phyloP scores from a whole-genome alignment of 2,329 filamentous ascomycete species.

The Fusarium clavum region DNA sequence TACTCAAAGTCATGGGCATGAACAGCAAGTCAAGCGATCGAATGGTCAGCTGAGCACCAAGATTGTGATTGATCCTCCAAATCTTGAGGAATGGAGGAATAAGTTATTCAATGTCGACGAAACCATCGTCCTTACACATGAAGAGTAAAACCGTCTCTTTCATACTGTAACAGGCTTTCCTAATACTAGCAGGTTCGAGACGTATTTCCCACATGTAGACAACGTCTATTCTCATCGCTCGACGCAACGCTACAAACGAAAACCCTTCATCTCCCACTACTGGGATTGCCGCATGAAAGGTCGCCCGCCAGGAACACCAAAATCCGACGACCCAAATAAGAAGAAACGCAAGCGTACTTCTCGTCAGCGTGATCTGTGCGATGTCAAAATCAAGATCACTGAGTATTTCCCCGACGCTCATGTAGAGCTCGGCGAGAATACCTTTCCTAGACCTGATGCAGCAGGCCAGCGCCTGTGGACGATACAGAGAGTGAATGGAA shows the following conservation, averaged over 20 bases:
- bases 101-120: conserved; percentile 81
- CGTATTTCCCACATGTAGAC: conserved; percentile 85
- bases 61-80: conserved; percentile 73
- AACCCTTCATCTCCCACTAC: conserved; percentile 85
- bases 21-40: conserved; percentile 45
- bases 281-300: conserved; percentile 88
- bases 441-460: conserved; percentile 37
- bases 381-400: conserved; percentile 88
- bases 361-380: conserved; percentile 82
- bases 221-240: conserved; percentile 88
- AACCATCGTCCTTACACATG: conserved; percentile 76
- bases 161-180: background rate
- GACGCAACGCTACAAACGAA: conserved; percentile 83
- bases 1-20: background rate
- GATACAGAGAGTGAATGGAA: conserved; percentile 81
- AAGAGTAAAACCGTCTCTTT: conserved; percentile 65
- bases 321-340: conserved; percentile 82
- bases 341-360: conserved; percentile 83
- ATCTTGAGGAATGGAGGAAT: conserved; percentile 76
- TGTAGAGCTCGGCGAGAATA: conserved; percentile 44
- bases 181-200: conserved; percentile 70
- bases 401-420: conserved; percentile 75
- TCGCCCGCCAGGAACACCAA: conserved; percentile 80
- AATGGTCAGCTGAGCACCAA: conserved; percentile 66
- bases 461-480: conserved; percentile 73